phyloP scores from a whole-genome alignment of 306 rosid species.

The Lagenaria siceraria region DNA sequence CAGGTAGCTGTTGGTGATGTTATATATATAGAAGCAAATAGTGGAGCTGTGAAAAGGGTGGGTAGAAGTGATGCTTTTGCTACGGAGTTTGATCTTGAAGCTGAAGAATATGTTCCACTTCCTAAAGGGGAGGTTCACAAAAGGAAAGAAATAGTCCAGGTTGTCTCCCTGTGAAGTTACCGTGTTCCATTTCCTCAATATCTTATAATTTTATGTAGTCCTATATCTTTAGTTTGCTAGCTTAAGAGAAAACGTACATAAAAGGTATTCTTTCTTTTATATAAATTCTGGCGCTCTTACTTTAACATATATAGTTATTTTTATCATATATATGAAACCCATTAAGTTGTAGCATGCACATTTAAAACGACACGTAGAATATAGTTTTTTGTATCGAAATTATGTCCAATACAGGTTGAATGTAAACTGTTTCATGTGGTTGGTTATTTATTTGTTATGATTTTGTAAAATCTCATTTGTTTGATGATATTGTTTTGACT shows the following conservation, averaged over 20 bases:
- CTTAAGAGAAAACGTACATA: background rate
- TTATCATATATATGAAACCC: background rate
- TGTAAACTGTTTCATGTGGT: background rate
- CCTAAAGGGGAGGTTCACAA: constrained; percentile 99
- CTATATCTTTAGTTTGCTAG: background rate
- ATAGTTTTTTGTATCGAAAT: background rate
- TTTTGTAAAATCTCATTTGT: background rate
- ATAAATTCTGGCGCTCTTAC: background rate
- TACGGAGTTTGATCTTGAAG: constrained; percentile 94
- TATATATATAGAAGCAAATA: constrained; percentile 84
- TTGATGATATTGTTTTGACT: background rate
- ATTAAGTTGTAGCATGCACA: background rate
- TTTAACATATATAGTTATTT: background rate
- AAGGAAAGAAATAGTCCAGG: constrained; percentile 95
- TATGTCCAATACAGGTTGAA: background rate
- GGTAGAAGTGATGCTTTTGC: constrained; percentile 99
- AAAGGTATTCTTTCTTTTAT: too few species aligned
- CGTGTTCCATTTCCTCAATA: background rate
- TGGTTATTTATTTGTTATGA: background rate
- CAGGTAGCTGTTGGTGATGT: constrained; percentile 98
- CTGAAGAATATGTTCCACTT: constrained; percentile 97
- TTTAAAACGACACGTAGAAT: background rate
- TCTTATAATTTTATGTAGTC: background rate
- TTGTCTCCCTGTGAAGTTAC: constrained; percentile 23
- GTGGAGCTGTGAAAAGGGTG: constrained; percentile 95